Evolutionary conservation across 805 yeast species (phyloP).

Genomic region (Candida hungchunana): DNA sequence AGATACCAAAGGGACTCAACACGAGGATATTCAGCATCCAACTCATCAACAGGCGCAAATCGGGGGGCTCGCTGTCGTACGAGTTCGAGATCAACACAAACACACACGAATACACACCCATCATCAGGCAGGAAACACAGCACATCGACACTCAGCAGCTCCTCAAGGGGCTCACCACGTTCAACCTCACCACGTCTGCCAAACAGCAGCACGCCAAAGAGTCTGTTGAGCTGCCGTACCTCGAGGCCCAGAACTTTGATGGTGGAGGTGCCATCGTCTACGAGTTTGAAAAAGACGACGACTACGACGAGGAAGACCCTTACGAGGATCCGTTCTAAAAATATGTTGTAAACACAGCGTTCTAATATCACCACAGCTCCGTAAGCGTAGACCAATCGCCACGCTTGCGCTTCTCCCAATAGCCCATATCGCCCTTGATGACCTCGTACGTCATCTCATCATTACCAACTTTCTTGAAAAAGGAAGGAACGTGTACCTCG

Average conservation of each 20-base stretch:
- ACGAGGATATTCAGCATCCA: conserved; percentile 39
- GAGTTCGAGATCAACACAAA: conserved; percentile 47
- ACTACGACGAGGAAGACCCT: conserved; percentile 97
- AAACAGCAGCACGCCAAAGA: conserved; percentile 77
- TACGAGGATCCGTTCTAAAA: conserved; percentile 85
- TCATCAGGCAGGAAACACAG: conserved; percentile 26
- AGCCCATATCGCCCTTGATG: conserved; percentile 54
- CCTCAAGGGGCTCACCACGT: conserved; percentile 77
- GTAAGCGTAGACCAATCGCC: conserved; percentile 56
- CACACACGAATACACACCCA: conserved; percentile 37
- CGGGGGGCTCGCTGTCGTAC: conserved; percentile 72
- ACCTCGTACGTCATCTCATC: conserved; percentile 43
- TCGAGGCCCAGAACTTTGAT: conserved; percentile 79
- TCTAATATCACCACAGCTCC: conserved; percentile 47
- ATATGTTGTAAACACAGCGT: not conserved
- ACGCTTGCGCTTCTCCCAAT: conserved; percentile 74
- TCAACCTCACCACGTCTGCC: conserved; percentile 71
- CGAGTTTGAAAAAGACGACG: conserved; percentile 95
- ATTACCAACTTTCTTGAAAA: conserved; percentile 42
- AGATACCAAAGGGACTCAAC: conserved; percentile 52
- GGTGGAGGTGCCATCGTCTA: conserved; percentile 94
- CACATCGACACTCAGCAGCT: conserved; percentile 42
- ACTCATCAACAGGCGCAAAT: conserved; percentile 69
- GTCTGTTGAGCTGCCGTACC: conserved; percentile 83
- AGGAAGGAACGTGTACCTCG: conserved; percentile 50